A percentile compares a stretch with the other conserved stretches of the same genome.
Conservation (phyloP, 2,329 filamentous ascomycete species). For the Beauveria caledonica region DNA sequence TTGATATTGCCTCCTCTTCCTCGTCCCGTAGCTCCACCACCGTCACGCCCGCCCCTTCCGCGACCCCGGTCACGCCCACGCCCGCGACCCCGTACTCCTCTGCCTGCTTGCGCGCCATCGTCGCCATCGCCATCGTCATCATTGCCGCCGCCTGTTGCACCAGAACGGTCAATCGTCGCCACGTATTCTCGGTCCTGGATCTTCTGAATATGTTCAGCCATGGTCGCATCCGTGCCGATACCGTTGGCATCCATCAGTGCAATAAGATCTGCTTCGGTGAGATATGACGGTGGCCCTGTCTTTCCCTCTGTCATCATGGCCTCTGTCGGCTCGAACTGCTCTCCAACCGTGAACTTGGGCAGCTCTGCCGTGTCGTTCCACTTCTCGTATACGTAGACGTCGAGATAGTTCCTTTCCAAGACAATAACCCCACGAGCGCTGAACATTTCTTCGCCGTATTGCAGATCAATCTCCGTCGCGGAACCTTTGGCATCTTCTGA, state of each 20-base stretch:
- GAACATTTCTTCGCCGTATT: constrained; percentile 78
- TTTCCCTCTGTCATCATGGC: constrained; percentile 87
- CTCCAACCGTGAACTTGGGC: constrained; percentile 69
- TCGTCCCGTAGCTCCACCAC: constrained; percentile 33
- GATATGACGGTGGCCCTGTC: constrained; percentile 72
- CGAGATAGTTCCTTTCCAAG: constrained; percentile 82
- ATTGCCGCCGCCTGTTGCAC: constrained; percentile 27
- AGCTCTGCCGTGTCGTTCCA: constrained; percentile 85
- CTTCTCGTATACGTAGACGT: constrained; percentile 93
- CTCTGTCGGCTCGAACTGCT: constrained; percentile 80
- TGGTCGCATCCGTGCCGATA: constrained; percentile 96
- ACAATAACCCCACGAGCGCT: constrained; percentile 77
- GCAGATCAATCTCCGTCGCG: constrained; percentile 74
- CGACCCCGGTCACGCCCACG: constrained; percentile 29
- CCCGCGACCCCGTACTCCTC: constrained; percentile 42
- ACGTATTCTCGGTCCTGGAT: constrained; percentile 89
- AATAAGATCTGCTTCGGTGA: constrained; percentile 93
- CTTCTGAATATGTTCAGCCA: constrained; percentile 97
- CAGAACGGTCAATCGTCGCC: constrained; percentile 46
- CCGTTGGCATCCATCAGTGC: constrained; percentile 97
- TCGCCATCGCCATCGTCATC: constrained; percentile 23
- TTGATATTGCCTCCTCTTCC: constrained; percentile 50
- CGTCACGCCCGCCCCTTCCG: constrained; percentile 34
- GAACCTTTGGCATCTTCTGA: constrained; percentile 87
- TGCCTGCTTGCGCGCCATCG: constrained; percentile 11